A percentile compares a stretch with the other conserved stretches of the same genome.
These are phyloP conservation scores for Macrophomina phaseolina DNA, from an alignment of 2,329 filamentous ascomycete species.

Conservation along the genomic window DNA sequence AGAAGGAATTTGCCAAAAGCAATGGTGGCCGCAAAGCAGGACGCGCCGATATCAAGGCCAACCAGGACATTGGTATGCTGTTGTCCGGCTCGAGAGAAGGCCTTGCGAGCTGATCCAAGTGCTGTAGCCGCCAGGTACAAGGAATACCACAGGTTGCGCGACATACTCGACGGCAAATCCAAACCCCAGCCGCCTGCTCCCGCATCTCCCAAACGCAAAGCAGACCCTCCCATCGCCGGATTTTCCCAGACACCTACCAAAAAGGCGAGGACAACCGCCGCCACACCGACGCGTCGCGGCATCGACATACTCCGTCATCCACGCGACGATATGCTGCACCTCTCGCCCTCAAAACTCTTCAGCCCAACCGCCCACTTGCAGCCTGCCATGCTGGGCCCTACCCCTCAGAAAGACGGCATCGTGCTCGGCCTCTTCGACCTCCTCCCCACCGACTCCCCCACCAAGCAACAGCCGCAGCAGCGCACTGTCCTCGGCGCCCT, in stretches of 20 bases:
- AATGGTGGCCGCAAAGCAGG: constrained; percentile 72
- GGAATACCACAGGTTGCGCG: constrained; percentile 70
- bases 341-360: constrained; percentile 64
- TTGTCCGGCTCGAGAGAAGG: constrained; percentile 10
- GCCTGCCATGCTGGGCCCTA: constrained; percentile 66
- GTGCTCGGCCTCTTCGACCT: constrained; percentile 80
- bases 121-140: constrained; percentile 73
- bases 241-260: constrained; percentile 38
- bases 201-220: constrained; percentile 35
- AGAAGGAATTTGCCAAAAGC: constrained; percentile 67
- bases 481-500: constrained; percentile 39
- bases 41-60: constrained; percentile 77
- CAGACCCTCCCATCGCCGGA: constrained; percentile 28
- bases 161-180: constrained; percentile 36
- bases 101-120: neutral
- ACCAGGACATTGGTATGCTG: constrained; percentile 69
- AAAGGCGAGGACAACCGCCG: constrained; percentile 28
- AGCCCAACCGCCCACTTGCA: constrained; percentile 52
- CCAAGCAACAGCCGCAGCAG: constrained; percentile 31
- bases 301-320: neutral
- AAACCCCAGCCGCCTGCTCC: constrained; percentile 42
- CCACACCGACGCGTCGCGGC: constrained; percentile 41
- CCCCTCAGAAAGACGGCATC: constrained; percentile 78
- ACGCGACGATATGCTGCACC: constrained; percentile 43
- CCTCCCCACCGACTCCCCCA: constrained; percentile 58